These are phyloP conservation scores for Penicillium flavigenum DNA, from an alignment of 495 filamentous ascomycete genomes.

Conservation along the genomic window DNA sequence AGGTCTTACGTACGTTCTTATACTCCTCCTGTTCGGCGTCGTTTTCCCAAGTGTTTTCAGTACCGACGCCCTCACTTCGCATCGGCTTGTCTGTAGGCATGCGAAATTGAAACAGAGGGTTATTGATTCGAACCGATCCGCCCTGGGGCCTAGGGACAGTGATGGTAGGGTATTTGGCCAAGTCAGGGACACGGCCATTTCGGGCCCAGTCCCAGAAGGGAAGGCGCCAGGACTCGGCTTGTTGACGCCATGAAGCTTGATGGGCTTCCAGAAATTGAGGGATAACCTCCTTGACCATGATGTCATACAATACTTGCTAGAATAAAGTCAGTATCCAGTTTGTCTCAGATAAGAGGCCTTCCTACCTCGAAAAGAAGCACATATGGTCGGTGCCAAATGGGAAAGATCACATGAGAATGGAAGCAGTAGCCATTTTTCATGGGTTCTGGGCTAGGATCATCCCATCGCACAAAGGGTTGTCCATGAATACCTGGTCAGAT, in stretches of 20 bases:
- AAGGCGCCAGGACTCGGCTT: slow-evolving; percentile 49
- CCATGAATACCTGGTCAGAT: background rate
- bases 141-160: too few species aligned
- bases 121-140: too few species aligned
- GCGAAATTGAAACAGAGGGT: too few species aligned
- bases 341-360: background rate
- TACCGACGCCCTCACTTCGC: too few species aligned
- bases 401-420: slow-evolving; percentile 34
- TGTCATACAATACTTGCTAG: slow-evolving; percentile 30
- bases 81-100: too few species aligned
- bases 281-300: slow-evolving; percentile 29
- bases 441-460: too few species aligned
- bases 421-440: too few species aligned
- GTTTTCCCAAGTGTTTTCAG: too few species aligned
- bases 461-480: too few species aligned
- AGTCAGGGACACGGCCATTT: slow-evolving; percentile 34
- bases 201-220: slow-evolving; percentile 61
- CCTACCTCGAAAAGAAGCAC: slow-evolving; percentile 45
- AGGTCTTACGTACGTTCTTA: too few species aligned
- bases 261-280: slow-evolving; percentile 23
- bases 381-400: slow-evolving; percentile 49
- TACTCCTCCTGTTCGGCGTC: too few species aligned
- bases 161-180: slow-evolving; percentile 35
- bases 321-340: background rate
- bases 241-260: slow-evolving; percentile 32